Conservation (phyloP, 23 red algal genomes). For the Gracilariopsis chorda region DNA sequence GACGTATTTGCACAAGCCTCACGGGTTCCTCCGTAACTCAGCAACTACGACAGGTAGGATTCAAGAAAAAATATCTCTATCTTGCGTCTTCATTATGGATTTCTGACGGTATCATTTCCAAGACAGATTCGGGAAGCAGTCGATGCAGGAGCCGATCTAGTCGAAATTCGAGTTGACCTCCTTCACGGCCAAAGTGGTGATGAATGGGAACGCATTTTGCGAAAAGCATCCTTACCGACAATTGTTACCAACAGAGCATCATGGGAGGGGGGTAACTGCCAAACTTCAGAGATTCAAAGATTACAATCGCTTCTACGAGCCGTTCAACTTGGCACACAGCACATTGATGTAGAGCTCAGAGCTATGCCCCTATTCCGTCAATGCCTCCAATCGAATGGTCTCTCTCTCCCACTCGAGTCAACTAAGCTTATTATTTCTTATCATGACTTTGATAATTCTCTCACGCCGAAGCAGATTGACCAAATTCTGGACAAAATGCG, state of each 20-base stretch:
- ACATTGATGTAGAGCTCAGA: slow-evolving; percentile 92
- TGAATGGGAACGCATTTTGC: slow-evolving; percentile 66
- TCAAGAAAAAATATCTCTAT: background rate
- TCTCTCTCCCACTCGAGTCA: background rate
- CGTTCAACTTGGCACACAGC: slow-evolving; percentile 39
- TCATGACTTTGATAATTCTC: slow-evolving; percentile 74
- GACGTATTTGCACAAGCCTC: slow-evolving; percentile 47
- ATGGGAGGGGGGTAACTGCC: slow-evolving; percentile 82
- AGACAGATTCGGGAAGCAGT: slow-evolving; percentile 5
- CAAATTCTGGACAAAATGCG: slow-evolving; percentile 43
- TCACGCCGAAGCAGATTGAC: slow-evolving; percentile 55
- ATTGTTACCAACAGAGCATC: slow-evolving; percentile 85
- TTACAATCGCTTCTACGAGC: slow-evolving; percentile 60
- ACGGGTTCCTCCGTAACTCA: slow-evolving; percentile 20
- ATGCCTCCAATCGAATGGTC: background rate
- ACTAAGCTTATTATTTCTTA: slow-evolving; percentile 83
- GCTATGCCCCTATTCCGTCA: slow-evolving; percentile 22
- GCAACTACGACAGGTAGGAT: slow-evolving; percentile 23
- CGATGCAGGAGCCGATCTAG: slow-evolving; percentile 73
- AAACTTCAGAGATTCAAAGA: slow-evolving; percentile 60
- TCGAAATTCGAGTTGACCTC: slow-evolving; percentile 83
- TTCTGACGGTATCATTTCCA: background rate
- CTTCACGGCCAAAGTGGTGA: background rate
- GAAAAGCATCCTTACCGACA: slow-evolving; percentile 44
- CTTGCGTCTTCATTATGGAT: background rate